Evolutionary conservation across 805 yeast genomes (phyloP).

Genomic region (Maudiozyma saulgeensis): DNA sequence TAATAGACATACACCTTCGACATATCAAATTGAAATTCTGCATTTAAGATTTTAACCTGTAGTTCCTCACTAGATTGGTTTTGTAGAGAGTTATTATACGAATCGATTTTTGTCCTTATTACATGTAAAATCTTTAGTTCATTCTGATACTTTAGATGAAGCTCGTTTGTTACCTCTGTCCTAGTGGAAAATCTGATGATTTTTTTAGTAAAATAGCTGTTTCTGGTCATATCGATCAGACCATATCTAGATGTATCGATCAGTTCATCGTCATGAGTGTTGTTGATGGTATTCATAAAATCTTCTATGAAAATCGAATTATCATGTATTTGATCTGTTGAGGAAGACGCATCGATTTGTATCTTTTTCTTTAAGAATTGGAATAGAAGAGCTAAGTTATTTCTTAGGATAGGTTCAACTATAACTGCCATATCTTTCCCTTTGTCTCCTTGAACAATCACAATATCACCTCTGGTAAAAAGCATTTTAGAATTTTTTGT

Average conservation of each 20-base stretch:
- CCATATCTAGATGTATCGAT: neutral
- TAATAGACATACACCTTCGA: conserved; percentile 69
- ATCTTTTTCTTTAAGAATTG: conserved; percentile 67
- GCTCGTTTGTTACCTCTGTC: conserved; percentile 48
- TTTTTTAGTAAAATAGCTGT: conserved; percentile 42
- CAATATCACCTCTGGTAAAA: conserved; percentile 53
- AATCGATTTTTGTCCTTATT: conserved; percentile 43
- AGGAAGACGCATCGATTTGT: conserved; percentile 36
- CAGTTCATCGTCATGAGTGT: neutral
- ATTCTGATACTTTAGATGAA: conserved; percentile 56
- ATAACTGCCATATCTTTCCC: conserved; percentile 74
- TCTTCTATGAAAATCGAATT: conserved; percentile 22
- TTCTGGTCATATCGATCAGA: neutral
- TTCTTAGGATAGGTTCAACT: conserved; percentile 51
- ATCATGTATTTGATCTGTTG: conserved; percentile 25
- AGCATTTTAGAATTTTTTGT: conserved; percentile 55
- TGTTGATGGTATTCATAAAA: conserved; percentile 2
- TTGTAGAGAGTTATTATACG: neutral
- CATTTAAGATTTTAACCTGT: conserved; percentile 50
- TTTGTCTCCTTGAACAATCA: conserved; percentile 74
- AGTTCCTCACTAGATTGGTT: too few relatives aligned
- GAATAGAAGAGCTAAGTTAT: conserved; percentile 59
- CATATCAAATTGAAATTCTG: conserved; percentile 76
- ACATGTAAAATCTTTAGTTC: conserved; percentile 64
- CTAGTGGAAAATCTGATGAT: conserved; percentile 69